Evolutionary conservation across 805 yeast genomes (phyloP).

Genomic region (Candida sanyiensis): DNA sequence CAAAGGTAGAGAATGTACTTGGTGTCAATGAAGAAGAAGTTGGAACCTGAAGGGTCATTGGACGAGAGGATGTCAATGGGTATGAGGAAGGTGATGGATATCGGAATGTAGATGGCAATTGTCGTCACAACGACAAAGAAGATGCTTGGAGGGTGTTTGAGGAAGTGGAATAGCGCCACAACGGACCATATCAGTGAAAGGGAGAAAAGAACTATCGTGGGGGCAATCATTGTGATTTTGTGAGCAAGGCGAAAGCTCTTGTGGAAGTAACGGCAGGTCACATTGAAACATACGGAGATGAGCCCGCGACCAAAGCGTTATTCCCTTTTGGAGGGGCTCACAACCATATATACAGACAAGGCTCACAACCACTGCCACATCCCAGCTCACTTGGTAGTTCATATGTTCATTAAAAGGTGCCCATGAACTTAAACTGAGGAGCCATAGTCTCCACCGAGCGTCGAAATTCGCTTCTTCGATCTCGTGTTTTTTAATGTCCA

Average conservation of each 20-base stretch:
- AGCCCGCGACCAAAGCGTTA: too few species aligned
- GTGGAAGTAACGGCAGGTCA: too few species aligned
- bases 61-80: slow-evolving; percentile 68
- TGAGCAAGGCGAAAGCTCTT: too few species aligned
- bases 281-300: too few species aligned
- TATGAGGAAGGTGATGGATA: slow-evolving; percentile 64
- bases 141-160: slow-evolving; percentile 19
- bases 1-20: slow-evolving; percentile 51
- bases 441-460: too few species aligned
- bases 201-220: slow-evolving; percentile 18
- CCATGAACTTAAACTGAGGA: too few species aligned
- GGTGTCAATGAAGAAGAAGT: slow-evolving; percentile 43
- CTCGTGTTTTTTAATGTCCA: slow-evolving; percentile 2
- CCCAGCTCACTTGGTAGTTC: too few species aligned
- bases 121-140: slow-evolving; percentile 26
- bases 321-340: too few species aligned
- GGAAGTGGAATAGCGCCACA: slow-evolving; percentile 19
- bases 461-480: too few species aligned
- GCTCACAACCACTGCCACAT: too few species aligned
- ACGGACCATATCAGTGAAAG: slow-evolving; percentile 19
- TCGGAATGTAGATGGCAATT: slow-evolving; percentile 65
- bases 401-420: too few species aligned
- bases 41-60: slow-evolving; percentile 24
- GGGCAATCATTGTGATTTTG: slow-evolving; percentile 15
- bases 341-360: too few species aligned